These are phyloP conservation scores for Ceratobasidium sp. DNA, from an alignment of 1,284 basidiomycete species.

Conservation along the genomic window DNA sequence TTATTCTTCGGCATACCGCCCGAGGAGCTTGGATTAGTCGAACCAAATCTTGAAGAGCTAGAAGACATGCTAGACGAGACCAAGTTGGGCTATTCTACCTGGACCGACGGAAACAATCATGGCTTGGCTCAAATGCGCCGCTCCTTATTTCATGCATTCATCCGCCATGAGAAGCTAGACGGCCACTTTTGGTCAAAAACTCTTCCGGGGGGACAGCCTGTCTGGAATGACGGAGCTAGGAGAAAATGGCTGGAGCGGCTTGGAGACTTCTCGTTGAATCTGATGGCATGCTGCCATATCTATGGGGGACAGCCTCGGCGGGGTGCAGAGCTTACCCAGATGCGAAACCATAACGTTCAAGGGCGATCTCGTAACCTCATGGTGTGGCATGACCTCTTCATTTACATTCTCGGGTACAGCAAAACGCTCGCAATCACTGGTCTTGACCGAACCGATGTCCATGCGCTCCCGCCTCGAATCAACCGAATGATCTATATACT, in stretches of 20 bases:
- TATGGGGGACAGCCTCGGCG: background rate
- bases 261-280: background rate
- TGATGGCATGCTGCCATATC: background rate
- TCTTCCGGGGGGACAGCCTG: background rate
- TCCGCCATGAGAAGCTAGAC: background rate
- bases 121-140: background rate
- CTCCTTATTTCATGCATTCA: background rate
- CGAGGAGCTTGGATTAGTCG: background rate
- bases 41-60: background rate
- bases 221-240: background rate
- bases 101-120: background rate
- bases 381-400: background rate
- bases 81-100: background rate
- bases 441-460: slow-evolving; percentile 1
- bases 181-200: background rate
- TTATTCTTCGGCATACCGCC: background rate
- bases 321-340: background rate
- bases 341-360: slow-evolving; percentile 5
- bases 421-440: background rate
- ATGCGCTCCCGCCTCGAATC: background rate
- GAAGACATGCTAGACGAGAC: background rate
- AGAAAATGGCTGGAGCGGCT: background rate
- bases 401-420: slow-evolving; percentile 10
- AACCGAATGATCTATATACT: background rate
- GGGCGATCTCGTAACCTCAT: background rate